These are phyloP conservation scores for Strigomonas galati DNA, from an alignment of 208 protist genomes.

Conservation along the genomic window DNA sequence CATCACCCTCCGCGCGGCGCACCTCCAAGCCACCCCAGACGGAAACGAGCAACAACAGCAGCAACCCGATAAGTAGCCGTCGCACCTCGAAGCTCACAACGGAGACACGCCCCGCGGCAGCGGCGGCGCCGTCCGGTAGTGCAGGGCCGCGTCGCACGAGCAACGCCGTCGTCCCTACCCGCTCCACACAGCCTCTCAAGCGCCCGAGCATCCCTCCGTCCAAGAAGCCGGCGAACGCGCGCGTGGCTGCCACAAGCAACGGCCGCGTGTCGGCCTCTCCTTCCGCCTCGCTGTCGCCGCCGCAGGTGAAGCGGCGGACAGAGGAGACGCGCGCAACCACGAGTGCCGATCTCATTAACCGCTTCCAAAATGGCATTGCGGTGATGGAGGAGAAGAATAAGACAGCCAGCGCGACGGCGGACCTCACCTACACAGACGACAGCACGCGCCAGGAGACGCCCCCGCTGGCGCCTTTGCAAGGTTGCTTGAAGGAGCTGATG, in stretches of 20 bases:
- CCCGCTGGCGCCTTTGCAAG: conserved; percentile 16
- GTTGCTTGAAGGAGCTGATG: conserved; percentile 50
- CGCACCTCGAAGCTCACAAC: too few species aligned
- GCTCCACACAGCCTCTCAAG: neutral
- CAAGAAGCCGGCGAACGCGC: neutral
- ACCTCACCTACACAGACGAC: neutral
- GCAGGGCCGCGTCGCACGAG: neutral
- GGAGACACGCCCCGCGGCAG: too few species aligned
- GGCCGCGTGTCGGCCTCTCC: neutral
- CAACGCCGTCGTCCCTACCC: neutral
- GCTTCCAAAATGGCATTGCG: conserved; percentile 19
- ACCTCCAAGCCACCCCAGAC: neutral
- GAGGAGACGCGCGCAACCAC: neutral
- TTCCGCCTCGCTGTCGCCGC: conserved; percentile 8
- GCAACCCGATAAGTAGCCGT: neutral
- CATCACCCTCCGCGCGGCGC: neutral
- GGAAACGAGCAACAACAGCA: neutral
- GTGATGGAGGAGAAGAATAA: conserved; percentile 6
- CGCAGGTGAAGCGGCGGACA: conserved; percentile 1
- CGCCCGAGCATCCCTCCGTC: neutral
- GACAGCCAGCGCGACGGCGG: neutral
- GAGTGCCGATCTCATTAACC: conserved; percentile 13
- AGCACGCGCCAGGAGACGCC: neutral
- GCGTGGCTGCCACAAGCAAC: neutral
- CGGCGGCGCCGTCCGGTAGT: too few species aligned